These are phyloP conservation scores for Erigeron canadensis DNA, from an alignment of 129 eudicot genomes.

Conservation along the genomic window DNA sequence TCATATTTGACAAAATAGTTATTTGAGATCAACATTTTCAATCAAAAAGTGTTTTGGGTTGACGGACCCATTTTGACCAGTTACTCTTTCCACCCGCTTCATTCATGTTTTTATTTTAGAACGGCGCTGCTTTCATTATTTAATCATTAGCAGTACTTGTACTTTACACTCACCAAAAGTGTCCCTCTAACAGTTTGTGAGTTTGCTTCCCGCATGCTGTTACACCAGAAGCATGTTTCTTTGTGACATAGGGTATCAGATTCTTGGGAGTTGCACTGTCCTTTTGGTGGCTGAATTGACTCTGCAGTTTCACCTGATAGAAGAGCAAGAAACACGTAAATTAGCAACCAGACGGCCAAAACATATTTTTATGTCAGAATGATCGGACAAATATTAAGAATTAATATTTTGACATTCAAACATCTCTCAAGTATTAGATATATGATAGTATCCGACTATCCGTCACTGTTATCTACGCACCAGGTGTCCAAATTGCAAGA, in stretches of 20 bases:
- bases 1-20: neutral
- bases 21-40: neutral
- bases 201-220: slow-evolving; percentile 62
- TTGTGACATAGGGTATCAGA: slow-evolving; percentile 52
- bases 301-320: slow-evolving; percentile 76
- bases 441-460: neutral
- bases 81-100: neutral
- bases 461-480: slow-evolving; percentile 34
- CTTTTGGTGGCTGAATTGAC: slow-evolving; percentile 74
- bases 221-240: slow-evolving; percentile 73
- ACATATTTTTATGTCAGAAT: neutral
- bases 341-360: neutral
- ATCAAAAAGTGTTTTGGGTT: neutral
- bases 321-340: slow-evolving; percentile 9
- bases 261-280: slow-evolving; percentile 62
- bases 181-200: slow-evolving; percentile 85
- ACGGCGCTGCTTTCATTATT: neutral
- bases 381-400: neutral
- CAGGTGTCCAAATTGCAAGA: slow-evolving; percentile 97
- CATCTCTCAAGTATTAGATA: neutral
- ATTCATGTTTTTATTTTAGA: too few relatives aligned
- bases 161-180: slow-evolving; percentile 61
- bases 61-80: neutral
- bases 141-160: slow-evolving; percentile 2
- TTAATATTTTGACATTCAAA: neutral